Evolutionary conservation across 805 yeast species (phyloP), one percentile per base, ranked within the genome.

Genomic region (Naumovozyma baii): DNA sequence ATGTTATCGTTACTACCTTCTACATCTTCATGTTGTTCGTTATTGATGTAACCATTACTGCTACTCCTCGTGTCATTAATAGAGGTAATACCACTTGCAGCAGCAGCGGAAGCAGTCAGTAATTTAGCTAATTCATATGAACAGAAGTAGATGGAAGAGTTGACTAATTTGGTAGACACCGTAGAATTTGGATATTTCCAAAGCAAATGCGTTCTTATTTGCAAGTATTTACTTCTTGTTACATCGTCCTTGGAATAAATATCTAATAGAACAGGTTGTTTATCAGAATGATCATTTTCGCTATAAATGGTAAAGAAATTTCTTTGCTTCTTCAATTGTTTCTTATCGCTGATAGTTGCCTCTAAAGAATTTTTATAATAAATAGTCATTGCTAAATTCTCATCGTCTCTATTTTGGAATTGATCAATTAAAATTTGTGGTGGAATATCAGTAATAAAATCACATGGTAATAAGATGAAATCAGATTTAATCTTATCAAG

Each of bases 381-480:
- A n/a, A 85, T 76, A 29, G 83, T 70, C 63, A 86, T 69, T 5
- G 94, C 92, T 34, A 83, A 61, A 46, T 83, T 85, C 20, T 68
- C 63, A 31, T 74, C 80, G 17, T 73, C 75, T 51, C 79, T 77
- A 48, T 79, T 79, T 52, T 96, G 70, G 59, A 80, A 88, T 37
- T 81, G 83, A 54, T 90, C 95, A 34, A 87, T 76, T 25, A 92
- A 69, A 15, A 81, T 80, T 52, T 84, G 90, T 9, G 97, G 95
- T 3, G 95, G 95, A 30, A 90, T 67, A 56, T 88, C 90, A 2
- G 97, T 87, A 39, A 94, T 69, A 57, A 92, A 84, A 60, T 94
- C 98, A 64, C 96, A 90, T 5, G 97, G 96, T 40, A 92, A 63
- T 25, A 92, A 61, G n/a, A 87, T 84, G 53, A 86, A 80, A 55